phyloP scores from a whole-genome alignment of 129 eudicot genomes.

The Saussurea involucrata region DNA sequence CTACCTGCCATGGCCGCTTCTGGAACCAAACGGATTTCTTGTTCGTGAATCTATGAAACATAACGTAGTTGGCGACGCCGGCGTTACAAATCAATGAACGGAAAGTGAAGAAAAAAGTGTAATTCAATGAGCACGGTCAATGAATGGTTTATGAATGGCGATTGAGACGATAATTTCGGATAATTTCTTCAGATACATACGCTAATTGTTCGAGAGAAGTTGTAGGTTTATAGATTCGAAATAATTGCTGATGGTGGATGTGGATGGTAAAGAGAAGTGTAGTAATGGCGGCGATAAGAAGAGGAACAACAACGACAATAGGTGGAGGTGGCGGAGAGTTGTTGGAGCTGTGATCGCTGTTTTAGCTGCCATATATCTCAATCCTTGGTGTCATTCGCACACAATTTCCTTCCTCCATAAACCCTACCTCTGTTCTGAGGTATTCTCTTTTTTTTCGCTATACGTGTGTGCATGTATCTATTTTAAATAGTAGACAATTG shows the following conservation, averaged over 20 bases:
- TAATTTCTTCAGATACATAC: not conserved
- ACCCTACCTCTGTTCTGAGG: conserved; percentile 59
- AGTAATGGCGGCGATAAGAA: conserved; percentile 28
- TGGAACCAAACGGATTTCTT: not conserved
- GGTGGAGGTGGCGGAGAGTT: conserved; percentile 25
- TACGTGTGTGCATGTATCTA: not conserved
- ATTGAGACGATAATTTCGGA: not conserved
- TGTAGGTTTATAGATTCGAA: conserved; percentile 16
- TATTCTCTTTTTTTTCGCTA: not conserved
- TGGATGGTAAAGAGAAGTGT: conserved; percentile 13
- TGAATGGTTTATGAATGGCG: not conserved
- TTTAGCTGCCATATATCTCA: conserved; percentile 34
- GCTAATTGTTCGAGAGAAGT: not conserved
- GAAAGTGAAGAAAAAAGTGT: not conserved
- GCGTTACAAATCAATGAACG: not conserved
- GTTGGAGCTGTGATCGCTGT: conserved; percentile 44
- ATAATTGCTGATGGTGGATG: conserved; percentile 11
- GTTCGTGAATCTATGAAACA: not conserved
- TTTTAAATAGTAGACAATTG: not conserved
- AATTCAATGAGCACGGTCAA: not conserved
- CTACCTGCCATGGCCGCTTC: not conserved
- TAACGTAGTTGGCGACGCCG: not conserved
- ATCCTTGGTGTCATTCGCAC: conserved; percentile 25
- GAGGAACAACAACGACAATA: conserved; percentile 1
- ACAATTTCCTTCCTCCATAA: conserved; percentile 22